Evolutionary conservation across 108 stramenopile genomes (phyloP), one percentile per base, ranked within the genome.

Genomic region (Chaetoceros muelleri): DNA sequence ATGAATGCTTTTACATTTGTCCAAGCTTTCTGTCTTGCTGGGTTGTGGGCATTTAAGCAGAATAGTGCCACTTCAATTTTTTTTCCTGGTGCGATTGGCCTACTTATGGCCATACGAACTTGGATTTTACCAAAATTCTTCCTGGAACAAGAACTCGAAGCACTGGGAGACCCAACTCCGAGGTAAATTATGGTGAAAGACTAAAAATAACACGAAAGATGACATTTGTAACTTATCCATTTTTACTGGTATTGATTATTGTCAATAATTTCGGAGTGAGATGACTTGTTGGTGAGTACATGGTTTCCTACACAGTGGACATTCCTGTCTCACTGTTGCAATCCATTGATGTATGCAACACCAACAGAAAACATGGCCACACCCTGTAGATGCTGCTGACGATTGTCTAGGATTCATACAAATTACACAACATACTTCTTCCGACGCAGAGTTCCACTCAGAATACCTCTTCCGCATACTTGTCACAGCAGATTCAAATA

Each of bases 11-110:
- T 86, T 48, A 85, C 86, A 24, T 54, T 48, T 23, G 69, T 75
- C 22, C 84, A 86, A 64, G 60, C 80, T 54, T 45, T 76, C 20
- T 85, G 91, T 61, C 53, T 93, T 52, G 57, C 74, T 28, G 82
- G 90, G 18, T 74, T 96, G 21, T 96, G 94, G 87, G 67, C 72
- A 7, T 86, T 96, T 61, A 96, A 96, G 64, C 80, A 81, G 61
- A 84, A 89, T 70, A 72, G 74, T 47, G 64, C 80, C 27, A 96
- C 93, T 22, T 81, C 93, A 53, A 92, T 96, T n/a, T 95, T 96
- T 79, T 96, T 96, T 56, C 95, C 95, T 1, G 80, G 84, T 20
- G 87, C 92, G 45, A 96, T 96, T 61, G 90, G 92, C 0, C 46
- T 96, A 56, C 66, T 96, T 22, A 92, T 96, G 81, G 57, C 79